phyloP scores from a whole-genome alignment of 1,139 yeast species.

The Candida sanyaensis region DNA sequence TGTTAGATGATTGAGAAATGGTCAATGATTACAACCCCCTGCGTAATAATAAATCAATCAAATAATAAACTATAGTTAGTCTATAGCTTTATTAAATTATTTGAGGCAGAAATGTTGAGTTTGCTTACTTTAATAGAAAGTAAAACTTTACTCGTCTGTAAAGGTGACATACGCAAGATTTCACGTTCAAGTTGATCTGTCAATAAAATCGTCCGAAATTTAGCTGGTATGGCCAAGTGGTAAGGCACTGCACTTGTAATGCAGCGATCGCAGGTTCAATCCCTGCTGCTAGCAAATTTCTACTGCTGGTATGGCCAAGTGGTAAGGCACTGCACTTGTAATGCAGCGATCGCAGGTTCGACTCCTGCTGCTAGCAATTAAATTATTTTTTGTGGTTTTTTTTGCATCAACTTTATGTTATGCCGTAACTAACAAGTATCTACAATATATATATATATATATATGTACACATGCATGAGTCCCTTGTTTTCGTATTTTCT shows the following conservation, averaged over 20 bases:
- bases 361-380: constrained; percentile 73
- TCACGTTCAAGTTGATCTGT: too few species aligned
- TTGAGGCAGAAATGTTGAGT: too few species aligned
- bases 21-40: too few species aligned
- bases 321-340: constrained; percentile 92
- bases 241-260: constrained; percentile 23
- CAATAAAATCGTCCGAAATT: too few species aligned
- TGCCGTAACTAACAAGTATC: background rate
- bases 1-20: too few species aligned
- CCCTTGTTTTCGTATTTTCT: background rate
- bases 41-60: too few species aligned
- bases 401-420: background rate
- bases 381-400: background rate
- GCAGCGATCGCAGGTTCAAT: constrained; percentile 1
- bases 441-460: background rate
- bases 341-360: constrained; percentile 89
- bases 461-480: background rate
- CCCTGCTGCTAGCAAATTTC: background rate
- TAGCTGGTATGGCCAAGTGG: constrained; percentile 40
- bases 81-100: too few species aligned
- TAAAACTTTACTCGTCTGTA: too few species aligned
- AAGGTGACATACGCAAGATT: too few species aligned
- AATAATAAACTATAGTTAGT: too few species aligned
- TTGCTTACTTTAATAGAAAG: too few species aligned
- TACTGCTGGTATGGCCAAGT: constrained; percentile 64